Conservation (phyloP, 345 rosid genomes). For the Physaria fendleri region DNA sequence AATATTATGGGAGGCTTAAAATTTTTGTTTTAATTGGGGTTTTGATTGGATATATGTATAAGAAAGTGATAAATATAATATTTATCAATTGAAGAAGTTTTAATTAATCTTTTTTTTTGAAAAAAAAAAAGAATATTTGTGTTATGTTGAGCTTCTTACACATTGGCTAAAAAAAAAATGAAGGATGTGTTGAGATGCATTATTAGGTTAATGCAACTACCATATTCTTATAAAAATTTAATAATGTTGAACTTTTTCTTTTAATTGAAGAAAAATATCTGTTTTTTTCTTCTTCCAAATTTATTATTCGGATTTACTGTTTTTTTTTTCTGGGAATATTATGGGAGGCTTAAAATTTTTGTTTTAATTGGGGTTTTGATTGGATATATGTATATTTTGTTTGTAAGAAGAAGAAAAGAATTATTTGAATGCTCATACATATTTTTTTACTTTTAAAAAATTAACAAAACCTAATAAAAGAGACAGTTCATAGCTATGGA, state of each 20-base stretch:
- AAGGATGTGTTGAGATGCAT: conserved; percentile 17
- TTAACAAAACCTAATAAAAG: no score
- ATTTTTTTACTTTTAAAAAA: no score
- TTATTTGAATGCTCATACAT: background rate
- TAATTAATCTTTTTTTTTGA: no score
- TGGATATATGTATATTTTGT: background rate
- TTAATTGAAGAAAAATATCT: background rate
- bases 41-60: background rate
- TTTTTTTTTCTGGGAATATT: no score
- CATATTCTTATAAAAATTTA: background rate
- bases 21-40: background rate
- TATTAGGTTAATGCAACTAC: conserved; percentile 27
- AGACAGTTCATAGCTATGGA: no score
- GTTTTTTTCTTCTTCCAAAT: background rate
- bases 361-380: background rate
- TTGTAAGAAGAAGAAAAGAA: background rate
- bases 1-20: background rate
- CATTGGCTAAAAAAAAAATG: no score
- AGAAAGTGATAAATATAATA: no score
- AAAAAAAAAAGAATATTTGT: no score
- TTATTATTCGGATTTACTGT: background rate
- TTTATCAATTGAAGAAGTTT: no score
- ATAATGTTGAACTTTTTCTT: background rate
- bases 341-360: background rate
- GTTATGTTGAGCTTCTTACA: no score